Evolutionary conservation across 371 early-diverging fungal species (phyloP), one percentile per base, ranked within the genome.

Genomic region (Coemansia sp.): DNA sequence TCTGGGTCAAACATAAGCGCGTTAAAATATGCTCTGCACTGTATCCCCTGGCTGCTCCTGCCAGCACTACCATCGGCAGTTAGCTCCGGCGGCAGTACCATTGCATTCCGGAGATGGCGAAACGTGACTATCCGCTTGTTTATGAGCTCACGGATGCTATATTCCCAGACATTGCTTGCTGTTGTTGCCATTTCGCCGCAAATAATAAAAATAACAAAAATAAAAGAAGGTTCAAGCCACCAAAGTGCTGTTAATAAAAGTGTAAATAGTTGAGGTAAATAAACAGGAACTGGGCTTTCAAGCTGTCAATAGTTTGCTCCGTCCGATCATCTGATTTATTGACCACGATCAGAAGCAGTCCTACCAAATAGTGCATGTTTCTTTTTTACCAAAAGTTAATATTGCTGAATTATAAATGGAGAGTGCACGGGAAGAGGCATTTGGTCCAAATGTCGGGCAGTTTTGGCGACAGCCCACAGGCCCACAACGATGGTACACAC

Each of bases 71-170:
- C 78, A 27, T 80, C 68, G 37, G 61, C 51, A 5, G 29, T 51
- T 24, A 88, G 76, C 63, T 83, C 87, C 29, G 84, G 80, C 59
- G 84, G 82, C 37, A 87, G 67, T 2, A 86, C 72, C 67, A 88
- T 83, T 5, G 88, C 81, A 56, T 87, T 88, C 65, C 85, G 71
- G 31, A 89, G 81, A 72, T 89, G 88, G 56, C 82, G 82, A 50
- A 89, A 84, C 10, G 89, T 89, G 10, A 86, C 84, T 21, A 87
- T 83, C 47, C 89, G 83, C 73, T 87, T 88, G 29, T 85, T 84
- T 13, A 89, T 84, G 27, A 88, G 79, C 58, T 89, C 89, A 29
- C 78, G 76, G 34, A 77, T 69, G 62, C 78, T 69, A 40, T 67
- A 55, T 61, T 79, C 79, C 79, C 79, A 75, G 27, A 73, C 73